Evolutionary conservation across 345 rosid species (phyloP), one percentile per base, ranked within the genome.

Genomic region (Erysimum cheiranthoides): DNA sequence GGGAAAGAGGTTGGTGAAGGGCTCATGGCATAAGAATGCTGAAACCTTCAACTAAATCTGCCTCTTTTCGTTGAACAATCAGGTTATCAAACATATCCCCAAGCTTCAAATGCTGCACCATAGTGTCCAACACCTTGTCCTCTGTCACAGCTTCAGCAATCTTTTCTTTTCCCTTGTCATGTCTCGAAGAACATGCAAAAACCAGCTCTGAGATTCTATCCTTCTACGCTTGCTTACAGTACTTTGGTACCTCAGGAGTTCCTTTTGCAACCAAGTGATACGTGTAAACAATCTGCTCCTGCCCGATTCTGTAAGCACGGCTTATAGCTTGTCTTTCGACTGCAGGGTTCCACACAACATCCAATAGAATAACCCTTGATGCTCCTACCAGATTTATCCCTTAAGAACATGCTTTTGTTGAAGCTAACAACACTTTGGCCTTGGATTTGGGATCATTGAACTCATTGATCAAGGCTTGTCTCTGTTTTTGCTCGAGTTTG

Each of bases 311-410:
- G 65, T 88, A 90, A 9, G 91, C 97, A 1, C 92, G 85, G 70
- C 93, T 84, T 73, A 90, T 85, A 6, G 97, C 97, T 80, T 92
- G 97, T 69, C 89, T 85, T 59, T 85, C 96, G 0, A 90, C 93
- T 1, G 92, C 81, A 0, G 93, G 97, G 45, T 92, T 92, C 96
- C 93, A 90, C 32, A 83, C 85, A 16, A 88, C 92, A 39, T 90
- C 96, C 16, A 92, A 77, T 14, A 88, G 79, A 10, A 92, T 77
- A 10, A 90, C 92, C 74, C 93, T 83, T 0, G 97, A 92, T 34
- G 92, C 96, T 17, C 96, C 96, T 1, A 90, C 87, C 1, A 92
- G 84, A 73, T 70, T 92, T 38, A 88, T 90, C 14, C 96, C 92
- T 78, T 88, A 92, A 4, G 84, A 84, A 64, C 93, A 92, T 12